phyloP scores from a whole-genome alignment of 495 filamentous ascomycete species.

The Penicillium daleae region DNA sequence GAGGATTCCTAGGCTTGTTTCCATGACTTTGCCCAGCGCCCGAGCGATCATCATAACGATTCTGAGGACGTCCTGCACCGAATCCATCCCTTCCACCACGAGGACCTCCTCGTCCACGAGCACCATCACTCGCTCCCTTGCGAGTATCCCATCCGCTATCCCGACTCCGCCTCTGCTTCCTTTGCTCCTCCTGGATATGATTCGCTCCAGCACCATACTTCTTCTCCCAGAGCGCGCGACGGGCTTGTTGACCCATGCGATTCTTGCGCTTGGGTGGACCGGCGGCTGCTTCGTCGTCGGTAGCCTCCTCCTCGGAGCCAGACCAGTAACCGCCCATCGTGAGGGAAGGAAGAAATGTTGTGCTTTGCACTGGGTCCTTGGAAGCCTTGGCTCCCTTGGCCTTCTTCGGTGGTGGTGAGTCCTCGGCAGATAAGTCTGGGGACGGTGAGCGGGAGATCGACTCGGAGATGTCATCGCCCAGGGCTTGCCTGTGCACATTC shows the following conservation, averaged over 20 bases:
- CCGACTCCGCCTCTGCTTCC: constrained; percentile 34
- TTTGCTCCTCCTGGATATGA: constrained; percentile 58
- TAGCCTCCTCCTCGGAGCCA: constrained; percentile 74
- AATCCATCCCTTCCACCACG: constrained; percentile 7
- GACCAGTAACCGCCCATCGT: constrained; percentile 89
- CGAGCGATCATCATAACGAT: constrained; percentile 14
- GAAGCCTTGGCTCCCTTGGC: constrained; percentile 43
- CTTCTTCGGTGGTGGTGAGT: constrained; percentile 47
- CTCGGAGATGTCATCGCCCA: constrained; percentile 30
- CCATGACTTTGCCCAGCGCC: constrained; percentile 5
- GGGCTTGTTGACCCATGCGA: constrained; percentile 83
- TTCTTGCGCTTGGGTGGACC: constrained; percentile 67
- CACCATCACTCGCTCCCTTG: constrained; percentile 44
- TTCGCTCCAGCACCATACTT: constrained; percentile 80
- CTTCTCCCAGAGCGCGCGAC: constrained; percentile 88
- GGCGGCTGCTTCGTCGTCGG: constrained; percentile 41
- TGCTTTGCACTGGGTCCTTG: constrained; percentile 53
- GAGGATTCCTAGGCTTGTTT: constrained; percentile 41
- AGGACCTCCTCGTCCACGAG: constrained; percentile 16
- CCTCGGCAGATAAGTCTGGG: constrained; percentile 34
- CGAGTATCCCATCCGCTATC: constrained; percentile 55
- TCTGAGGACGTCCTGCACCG: constrained; percentile 12
- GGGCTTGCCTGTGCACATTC: constrained; percentile 5
- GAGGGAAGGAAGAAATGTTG: constrained; percentile 85
- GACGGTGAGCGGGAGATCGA: constrained; percentile 46